Base-by-base conservation (phyloP, 2,329 filamentous ascomycete species). In the Aspergillus sp. region DNA sequence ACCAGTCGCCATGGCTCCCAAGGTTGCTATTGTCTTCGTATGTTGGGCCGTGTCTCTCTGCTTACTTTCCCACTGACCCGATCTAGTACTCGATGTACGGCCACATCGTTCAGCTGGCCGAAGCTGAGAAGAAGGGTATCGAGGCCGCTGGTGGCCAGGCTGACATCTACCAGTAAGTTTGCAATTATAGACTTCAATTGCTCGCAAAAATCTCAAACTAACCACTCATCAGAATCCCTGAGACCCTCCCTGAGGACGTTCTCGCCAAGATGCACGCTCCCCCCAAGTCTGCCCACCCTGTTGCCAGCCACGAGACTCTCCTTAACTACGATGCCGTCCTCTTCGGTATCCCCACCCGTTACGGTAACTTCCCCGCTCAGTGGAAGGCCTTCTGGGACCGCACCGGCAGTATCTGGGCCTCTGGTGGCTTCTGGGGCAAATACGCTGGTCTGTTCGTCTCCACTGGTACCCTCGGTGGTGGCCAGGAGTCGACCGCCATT, bases 361-460 rank as follows among this genome's bases (percentile, higher is more conserved):
- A 88, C 75, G 93, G 93, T 62, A 97, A 94, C 82, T 95, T 95
- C 80, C 90, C 91, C 43, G 88, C 85, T 15, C 93, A 98, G 75
- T 96, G 87, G 87, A 96, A 93, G 79, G 72, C 69, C 47, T 76
- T 75, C 67, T 94, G 90, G 87, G 93, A 98, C 77, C 80, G 81
- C 73, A 90, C 89, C 20, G 91, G 91, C 64, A 77, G 80, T 59
- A 86, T 93, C 71, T 97, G 93, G 93, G 73, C 78, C 52, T 69
- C 73, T 12, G 91, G 91, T 53, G 82, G 76, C 58, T 90, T 80
- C 77, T 82, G 78, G 73, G 90, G 90, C 74, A 97, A 97, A 79
- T 84, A 89, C 64, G 91, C 86, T 47, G 91, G 91, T 62, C 57
- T 96, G 53, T 98, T 98, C 80, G 73, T 98, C 70, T 88, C 85